Conservation (phyloP, 2,329 filamentous ascomycete species). For the Penicillium hesseltinei region DNA sequence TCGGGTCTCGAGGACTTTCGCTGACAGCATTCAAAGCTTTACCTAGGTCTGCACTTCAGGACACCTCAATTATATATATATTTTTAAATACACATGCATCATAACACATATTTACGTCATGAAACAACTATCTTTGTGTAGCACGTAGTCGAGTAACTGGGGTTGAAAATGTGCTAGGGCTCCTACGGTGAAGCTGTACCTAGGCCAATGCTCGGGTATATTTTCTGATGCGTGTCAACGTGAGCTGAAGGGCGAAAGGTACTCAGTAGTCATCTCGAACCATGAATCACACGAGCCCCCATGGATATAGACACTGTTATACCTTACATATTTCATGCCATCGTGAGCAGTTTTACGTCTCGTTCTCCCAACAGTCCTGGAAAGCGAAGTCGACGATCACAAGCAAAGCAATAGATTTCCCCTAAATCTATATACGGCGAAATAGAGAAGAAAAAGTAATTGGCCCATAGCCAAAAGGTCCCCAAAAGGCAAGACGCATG, state of each 20-base stretch:
- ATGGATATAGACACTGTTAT: not conserved
- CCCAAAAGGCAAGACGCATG: conserved; percentile 2
- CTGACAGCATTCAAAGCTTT: conserved; percentile 17
- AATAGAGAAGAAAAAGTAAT: not conserved
- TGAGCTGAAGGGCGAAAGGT: not conserved
- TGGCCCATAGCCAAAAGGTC: not conserved
- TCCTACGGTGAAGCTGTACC: not conserved
- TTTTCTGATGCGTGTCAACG: not conserved
- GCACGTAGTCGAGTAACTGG: not conserved
- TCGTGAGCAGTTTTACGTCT: no score
- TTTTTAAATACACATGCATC: not conserved
- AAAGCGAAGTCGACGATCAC: not conserved
- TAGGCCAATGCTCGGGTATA: not conserved
- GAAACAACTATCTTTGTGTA: not conserved
- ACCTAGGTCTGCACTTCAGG: not conserved
- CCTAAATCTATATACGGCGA: conserved; percentile 13
- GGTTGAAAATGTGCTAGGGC: not conserved
- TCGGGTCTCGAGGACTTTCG: conserved; percentile 7
- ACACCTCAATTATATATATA: not conserved
- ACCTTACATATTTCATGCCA: not conserved
- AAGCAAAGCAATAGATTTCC: conserved; percentile 8
- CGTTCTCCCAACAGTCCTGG: not conserved
- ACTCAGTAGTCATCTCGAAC: no score
- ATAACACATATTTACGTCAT: not conserved
- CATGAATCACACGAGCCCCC: not conserved